Base-by-base conservation (phyloP, 1,139 yeast genomes). In the Starmera stellimalicola region DNA sequence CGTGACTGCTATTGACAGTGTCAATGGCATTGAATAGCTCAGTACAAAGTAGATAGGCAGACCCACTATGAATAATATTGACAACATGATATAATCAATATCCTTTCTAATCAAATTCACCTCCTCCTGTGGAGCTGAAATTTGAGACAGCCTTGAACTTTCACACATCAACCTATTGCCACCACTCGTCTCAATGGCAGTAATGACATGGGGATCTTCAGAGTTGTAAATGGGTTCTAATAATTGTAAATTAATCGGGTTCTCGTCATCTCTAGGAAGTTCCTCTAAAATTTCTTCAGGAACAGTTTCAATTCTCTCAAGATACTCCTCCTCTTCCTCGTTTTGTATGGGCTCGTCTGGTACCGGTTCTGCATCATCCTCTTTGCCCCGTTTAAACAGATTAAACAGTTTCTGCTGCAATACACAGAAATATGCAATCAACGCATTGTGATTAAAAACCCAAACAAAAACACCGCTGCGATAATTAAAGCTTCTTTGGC, bases 401-500 rank as follows among this genome's bases (percentile, higher is more conserved):
- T 39, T 45, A 30, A 61, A 35, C 6, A 65, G 16, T 27, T 44
- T 43, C 43, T 68, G 73, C 27, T 69, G 47, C 3, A 54, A 51
- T 42, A 64, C 50, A 3, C 68, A 68, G 33, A 65, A 49, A 42
- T 65, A 69, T 1, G 70, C 73, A 54, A 73, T 57, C 14, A 68
- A 50, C 1, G 65, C 62, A 51, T 75, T 65, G 36, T 63, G 3
- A 63, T 51, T 5, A 76, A 37, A 48, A 77, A 76, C 1, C 93
- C 91, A 27, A 78, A 43, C 4, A 76, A 62, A 50, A 81, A 82
- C 10, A 80, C 82, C 0, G 75, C 91, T 2, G 82, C 85, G 27
- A 82, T 82, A 36, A 77, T 75, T 45, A 77, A 62, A 15, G 84
- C 83, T 44, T 81, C 93, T 16, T 68, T 67, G 27, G 76, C 74